Conservation (phyloP, 768 basidiomycete species). For the Saitozyma podzolica region DNA sequence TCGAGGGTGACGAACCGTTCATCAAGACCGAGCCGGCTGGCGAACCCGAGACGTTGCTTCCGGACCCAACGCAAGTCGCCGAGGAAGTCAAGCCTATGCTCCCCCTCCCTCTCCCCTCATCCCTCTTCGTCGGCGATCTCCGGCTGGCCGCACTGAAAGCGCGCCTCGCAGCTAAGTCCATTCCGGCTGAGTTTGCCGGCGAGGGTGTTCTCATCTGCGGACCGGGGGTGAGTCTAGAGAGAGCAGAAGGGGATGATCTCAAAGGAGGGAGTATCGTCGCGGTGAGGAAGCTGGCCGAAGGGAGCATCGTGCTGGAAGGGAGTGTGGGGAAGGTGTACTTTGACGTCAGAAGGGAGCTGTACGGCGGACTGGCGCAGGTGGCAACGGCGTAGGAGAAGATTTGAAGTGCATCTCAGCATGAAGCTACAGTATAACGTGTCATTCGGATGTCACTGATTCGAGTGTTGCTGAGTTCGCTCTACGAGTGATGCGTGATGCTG, state of each 20-base stretch:
- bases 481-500: no score
- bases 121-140: conserved; percentile 96
- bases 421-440: no score
- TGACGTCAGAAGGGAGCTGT: conserved; percentile 82
- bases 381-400: conserved; percentile 51
- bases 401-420: background rate
- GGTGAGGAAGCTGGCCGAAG: conserved; percentile 81
- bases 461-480: no score
- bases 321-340: conserved; percentile 85
- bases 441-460: no score
- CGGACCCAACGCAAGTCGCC: background rate
- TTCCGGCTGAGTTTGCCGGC: conserved; percentile 92
- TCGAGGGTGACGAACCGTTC: background rate
- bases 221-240: conserved; percentile 48
- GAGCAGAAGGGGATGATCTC: conserved; percentile 25
- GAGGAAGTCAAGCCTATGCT: background rate
- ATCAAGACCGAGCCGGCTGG: conserved; percentile 2
- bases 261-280: conserved; percentile 60
- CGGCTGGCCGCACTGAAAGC: conserved; percentile 85
- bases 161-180: conserved; percentile 67
- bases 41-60: background rate
- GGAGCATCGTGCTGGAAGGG: conserved; percentile 86
- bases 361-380: conserved; percentile 84
- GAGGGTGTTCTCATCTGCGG: conserved; percentile 91
- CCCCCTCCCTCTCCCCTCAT: conserved; percentile 67